Evolutionary conservation across 2,329 filamentous ascomycete genomes (phyloP).

Genomic region (Alternaria ventricosa): DNA sequence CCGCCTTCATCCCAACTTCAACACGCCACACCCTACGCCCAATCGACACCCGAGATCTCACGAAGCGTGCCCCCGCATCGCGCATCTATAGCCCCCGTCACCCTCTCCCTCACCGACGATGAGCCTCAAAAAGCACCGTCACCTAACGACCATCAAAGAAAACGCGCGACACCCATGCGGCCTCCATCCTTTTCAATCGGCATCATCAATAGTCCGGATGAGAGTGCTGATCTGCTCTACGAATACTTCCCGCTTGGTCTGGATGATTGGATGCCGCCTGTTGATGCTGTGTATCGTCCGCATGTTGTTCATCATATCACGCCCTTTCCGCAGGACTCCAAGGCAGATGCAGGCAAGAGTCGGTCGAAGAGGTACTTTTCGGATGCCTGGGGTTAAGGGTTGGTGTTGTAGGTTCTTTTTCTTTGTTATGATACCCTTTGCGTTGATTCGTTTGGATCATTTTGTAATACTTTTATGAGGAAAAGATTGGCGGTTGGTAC

Average conservation of each 20-base stretch:
- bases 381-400: constrained; percentile 38
- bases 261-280: constrained; percentile 91
- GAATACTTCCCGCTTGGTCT: constrained; percentile 93
- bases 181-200: constrained; percentile 56
- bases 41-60: constrained; percentile 61
- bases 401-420: background rate
- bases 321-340: constrained; percentile 56
- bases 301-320: constrained; percentile 90
- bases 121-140: constrained; percentile 54
- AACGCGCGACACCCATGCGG: constrained; percentile 48
- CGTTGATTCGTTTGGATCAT: background rate
- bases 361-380: constrained; percentile 59
- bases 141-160: constrained; percentile 41
- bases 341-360: constrained; percentile 52
- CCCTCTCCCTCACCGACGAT: constrained; percentile 63
- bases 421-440: constrained; percentile 10
- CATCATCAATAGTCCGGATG: constrained; percentile 67
- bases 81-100: constrained; percentile 58
- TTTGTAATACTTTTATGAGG: constrained; percentile 3
- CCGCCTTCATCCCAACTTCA: constrained; percentile 44
- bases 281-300: constrained; percentile 87
- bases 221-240: constrained; percentile 84
- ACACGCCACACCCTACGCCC: constrained; percentile 53
- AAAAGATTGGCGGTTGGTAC: background rate
- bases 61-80: constrained; percentile 48